Percentiles rank a stretch among this genome's conserved stretches.
Conservation (phyloP, 805 yeast species). For the Kuraishia piskuri region DNA sequence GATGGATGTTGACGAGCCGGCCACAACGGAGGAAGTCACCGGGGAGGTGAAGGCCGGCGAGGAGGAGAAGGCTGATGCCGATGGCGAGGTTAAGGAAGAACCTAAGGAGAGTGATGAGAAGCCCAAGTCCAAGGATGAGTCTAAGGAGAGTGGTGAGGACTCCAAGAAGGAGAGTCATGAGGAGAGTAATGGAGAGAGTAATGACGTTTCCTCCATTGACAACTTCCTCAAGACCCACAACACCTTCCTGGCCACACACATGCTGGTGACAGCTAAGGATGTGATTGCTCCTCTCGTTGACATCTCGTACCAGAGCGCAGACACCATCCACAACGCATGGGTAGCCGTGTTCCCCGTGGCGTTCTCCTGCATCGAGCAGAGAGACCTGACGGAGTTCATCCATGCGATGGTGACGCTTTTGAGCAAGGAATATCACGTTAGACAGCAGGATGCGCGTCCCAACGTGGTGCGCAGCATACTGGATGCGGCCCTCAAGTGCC, state of each 20-base stretch:
- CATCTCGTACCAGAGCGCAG: constrained; percentile 73
- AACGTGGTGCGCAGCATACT: constrained; percentile 80
- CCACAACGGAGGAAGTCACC: no score
- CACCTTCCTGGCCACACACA: neutral
- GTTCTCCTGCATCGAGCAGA: constrained; percentile 61
- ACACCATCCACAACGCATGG: constrained; percentile 80
- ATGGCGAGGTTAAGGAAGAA: constrained; percentile 9
- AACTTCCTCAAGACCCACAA: neutral
- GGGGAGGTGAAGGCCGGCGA: constrained; percentile 9
- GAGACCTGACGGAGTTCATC: constrained; percentile 80
- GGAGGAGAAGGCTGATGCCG: constrained; percentile 9
- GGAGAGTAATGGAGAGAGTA: neutral
- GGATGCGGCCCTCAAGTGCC: constrained; percentile 73
- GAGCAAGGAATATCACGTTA: constrained; percentile 86
- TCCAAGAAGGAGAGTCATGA: neutral
- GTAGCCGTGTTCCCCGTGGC: constrained; percentile 73
- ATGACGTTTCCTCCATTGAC: neutral
- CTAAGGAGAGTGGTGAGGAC: neutral
- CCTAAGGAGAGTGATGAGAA: constrained; percentile 7
- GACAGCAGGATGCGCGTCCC: constrained; percentile 80
- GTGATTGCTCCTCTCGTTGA: constrained; percentile 68
- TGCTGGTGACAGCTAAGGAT: constrained; percentile 40
- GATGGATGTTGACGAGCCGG: constrained; percentile 1
- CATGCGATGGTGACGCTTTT: constrained; percentile 69
- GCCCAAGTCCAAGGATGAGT: neutral